phyloP scores from a whole-genome alignment of 306 rosid species.

The Fragaria ananassa region DNA sequence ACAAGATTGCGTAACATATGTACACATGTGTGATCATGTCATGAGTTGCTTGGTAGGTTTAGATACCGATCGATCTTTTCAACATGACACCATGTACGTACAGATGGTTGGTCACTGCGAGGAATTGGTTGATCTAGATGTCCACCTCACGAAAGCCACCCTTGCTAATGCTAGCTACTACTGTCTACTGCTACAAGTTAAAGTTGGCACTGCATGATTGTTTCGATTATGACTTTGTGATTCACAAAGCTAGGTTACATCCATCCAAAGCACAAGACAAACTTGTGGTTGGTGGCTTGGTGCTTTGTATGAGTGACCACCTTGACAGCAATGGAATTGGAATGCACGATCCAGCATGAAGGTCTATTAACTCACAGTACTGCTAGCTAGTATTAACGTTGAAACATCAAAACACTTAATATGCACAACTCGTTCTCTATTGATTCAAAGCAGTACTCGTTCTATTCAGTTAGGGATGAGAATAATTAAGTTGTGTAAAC shows the following conservation, averaged over 20 bases:
- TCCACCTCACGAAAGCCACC: background rate
- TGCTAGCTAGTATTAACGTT: too few species aligned
- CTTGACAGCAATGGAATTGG: too few species aligned
- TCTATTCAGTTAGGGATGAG: too few species aligned
- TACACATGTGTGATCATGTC: background rate
- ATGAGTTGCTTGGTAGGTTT: background rate
- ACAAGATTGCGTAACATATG: too few species aligned
- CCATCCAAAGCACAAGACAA: background rate
- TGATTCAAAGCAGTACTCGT: too few species aligned
- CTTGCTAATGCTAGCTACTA: background rate
- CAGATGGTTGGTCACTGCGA: background rate
- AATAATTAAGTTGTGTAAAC: too few species aligned
- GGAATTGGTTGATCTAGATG: background rate
- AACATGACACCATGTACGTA: background rate
- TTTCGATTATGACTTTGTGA: background rate
- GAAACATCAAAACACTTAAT: too few species aligned
- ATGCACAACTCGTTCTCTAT: too few species aligned
- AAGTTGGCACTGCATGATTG: background rate
- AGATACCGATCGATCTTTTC: background rate
- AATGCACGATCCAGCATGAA: too few species aligned
- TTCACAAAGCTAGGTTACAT: background rate
- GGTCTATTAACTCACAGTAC: too few species aligned
- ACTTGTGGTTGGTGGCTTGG: background rate
- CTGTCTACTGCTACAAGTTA: background rate
- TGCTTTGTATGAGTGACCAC: too few species aligned